Conservation (phyloP, 257 asterid species). For the Solanum pennellii region DNA sequence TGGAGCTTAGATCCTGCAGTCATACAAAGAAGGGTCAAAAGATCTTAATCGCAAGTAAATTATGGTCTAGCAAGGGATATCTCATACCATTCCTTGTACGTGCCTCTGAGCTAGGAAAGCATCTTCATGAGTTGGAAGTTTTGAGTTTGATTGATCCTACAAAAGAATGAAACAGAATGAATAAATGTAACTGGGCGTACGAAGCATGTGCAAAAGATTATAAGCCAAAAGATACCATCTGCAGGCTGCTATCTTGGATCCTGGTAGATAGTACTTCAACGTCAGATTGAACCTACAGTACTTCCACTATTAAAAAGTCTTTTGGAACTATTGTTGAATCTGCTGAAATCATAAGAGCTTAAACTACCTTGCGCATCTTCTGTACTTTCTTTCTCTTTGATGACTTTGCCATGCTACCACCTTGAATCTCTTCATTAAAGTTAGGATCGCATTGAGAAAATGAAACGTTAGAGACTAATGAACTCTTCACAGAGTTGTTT, state of each 20-base stretch:
- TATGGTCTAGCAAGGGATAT: not conserved
- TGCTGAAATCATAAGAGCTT: not conserved
- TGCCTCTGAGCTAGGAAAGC: constrained; percentile 14
- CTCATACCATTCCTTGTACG: constrained; percentile 21
- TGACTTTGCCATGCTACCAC: not conserved
- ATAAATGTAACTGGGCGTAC: not conserved
- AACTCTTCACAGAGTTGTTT: constrained; percentile 13
- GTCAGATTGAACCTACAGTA: constrained; percentile 13
- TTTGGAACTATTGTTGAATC: not conserved
- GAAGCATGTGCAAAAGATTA: not conserved
- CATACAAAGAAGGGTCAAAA: not conserved
- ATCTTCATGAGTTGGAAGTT: constrained; percentile 7
- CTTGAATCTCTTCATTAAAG: constrained; percentile 1
- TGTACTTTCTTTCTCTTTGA: constrained; percentile 12
- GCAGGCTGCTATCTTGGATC: constrained; percentile 12
- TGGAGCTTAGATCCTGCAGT: constrained; percentile 11
- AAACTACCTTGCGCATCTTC: constrained; percentile 28
- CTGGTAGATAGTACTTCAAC: constrained; percentile 12
- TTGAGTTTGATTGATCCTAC: constrained; percentile 22
- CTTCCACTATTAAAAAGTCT: not conserved
- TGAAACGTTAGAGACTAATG: constrained; percentile 5
- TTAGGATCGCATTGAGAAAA: constrained; percentile 9
- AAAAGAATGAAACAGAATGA: not conserved
- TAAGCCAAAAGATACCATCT: constrained; percentile 16
- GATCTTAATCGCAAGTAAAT: not conserved